Conservation (phyloP, 768 basidiomycete species). For the Termitomyces sp. region DNA sequence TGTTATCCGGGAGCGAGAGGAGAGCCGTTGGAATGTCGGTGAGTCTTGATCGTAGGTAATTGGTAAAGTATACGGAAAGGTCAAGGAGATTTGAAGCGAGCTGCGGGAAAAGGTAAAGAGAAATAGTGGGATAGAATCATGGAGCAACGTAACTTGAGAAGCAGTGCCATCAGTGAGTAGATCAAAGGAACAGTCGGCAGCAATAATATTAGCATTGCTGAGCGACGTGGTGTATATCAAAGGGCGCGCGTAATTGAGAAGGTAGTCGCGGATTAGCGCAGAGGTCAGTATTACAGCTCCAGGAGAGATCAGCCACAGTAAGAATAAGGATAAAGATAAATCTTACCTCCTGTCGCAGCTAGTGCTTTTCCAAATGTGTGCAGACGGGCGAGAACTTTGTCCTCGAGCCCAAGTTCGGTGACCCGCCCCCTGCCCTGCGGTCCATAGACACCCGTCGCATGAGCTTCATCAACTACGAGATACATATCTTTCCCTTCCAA, state of each 20-base stretch:
- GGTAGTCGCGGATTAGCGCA: constrained; percentile 69
- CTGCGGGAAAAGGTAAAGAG: constrained; percentile 14
- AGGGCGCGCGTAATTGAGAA: constrained; percentile 88
- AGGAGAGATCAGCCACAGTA: not conserved
- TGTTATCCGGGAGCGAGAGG: constrained; percentile 32
- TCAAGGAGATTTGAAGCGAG: constrained; percentile 34
- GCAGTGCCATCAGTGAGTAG: constrained; percentile 66
- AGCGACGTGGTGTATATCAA: constrained; percentile 90
- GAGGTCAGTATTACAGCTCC: constrained; percentile 74
- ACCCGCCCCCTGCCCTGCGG: constrained; percentile 72
- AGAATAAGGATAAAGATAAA: not conserved
- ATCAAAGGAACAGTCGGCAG: constrained; percentile 76
- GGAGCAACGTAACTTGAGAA: constrained; percentile 29
- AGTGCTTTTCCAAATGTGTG: constrained; percentile 95
- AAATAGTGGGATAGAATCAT: not conserved
- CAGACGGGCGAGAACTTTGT: constrained; percentile 68
- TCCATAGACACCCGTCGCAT: constrained; percentile 89
- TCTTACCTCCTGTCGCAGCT: constrained; percentile 78
- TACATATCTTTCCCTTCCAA: constrained; percentile 63
- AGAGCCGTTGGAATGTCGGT: constrained; percentile 26
- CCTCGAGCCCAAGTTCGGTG: constrained; percentile 61
- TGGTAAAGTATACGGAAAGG: constrained; percentile 37
- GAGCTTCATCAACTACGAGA: constrained; percentile 89
- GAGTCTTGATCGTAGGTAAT: constrained; percentile 26
- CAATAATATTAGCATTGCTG: constrained; percentile 69